These are phyloP conservation scores for Protea cynaroides DNA, from an alignment of 164 flowering plant species.

Conservation along the genomic window DNA sequence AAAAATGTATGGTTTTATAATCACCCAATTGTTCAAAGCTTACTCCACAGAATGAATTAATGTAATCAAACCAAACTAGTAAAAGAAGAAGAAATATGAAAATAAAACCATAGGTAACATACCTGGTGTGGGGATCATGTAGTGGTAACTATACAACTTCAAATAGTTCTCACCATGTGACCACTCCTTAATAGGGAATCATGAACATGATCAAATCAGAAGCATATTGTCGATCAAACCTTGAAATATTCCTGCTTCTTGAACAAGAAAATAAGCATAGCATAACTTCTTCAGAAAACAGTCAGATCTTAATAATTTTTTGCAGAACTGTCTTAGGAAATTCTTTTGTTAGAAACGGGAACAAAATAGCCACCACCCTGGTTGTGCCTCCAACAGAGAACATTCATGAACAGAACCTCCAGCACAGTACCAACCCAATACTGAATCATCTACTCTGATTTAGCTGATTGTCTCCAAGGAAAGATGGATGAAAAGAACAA, in stretches of 20 bases:
- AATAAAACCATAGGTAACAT: constrained; percentile 1
- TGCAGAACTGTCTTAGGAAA: neutral
- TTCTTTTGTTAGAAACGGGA: neutral
- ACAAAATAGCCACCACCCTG: neutral
- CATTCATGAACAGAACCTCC: too few species aligned
- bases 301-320: neutral
- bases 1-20: too few species aligned
- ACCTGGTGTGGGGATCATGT: constrained; percentile 93
- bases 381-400: too few species aligned
- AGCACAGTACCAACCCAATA: neutral
- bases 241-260: constrained; percentile 47
- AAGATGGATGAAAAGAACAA: neutral
- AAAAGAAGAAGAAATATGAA: neutral
- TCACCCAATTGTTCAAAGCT: neutral
- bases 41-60: neutral
- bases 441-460: neutral
- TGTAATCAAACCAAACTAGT: neutral
- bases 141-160: constrained; percentile 89
- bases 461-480: neutral
- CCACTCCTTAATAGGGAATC: constrained; percentile 65
- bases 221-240: constrained; percentile 31
- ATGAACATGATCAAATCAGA: constrained; percentile 56
- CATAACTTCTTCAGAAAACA: neutral
- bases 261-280: neutral
- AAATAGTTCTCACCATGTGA: constrained; percentile 82